Conservation (phyloP, 192 early-diverging fungal genomes). For the Rhizophagus clarus region DNA sequence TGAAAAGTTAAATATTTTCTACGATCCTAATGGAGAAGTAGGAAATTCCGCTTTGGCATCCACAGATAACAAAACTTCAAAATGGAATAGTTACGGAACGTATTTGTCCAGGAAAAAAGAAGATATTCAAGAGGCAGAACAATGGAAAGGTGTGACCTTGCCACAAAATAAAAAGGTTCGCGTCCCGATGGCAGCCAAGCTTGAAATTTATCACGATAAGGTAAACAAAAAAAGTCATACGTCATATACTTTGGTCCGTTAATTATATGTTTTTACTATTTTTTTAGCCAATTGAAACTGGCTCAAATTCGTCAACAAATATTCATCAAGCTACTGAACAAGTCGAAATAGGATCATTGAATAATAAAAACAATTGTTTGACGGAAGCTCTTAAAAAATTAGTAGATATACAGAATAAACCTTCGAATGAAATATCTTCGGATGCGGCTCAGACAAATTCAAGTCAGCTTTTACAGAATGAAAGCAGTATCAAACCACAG, state of each 20-base stretch:
- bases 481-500: too few species aligned
- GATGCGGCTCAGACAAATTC: too few species aligned
- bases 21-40: constrained; percentile 24
- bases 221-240: neutral
- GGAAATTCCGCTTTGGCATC: constrained; percentile 8
- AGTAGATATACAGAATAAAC: neutral
- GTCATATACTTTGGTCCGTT: neutral
- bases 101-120: constrained; percentile 67
- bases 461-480: too few species aligned
- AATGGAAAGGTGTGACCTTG: constrained; percentile 64
- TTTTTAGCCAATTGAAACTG: neutral
- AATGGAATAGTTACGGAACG: constrained; percentile 67
- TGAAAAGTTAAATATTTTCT: constrained; percentile 33
- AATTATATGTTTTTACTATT: neutral
- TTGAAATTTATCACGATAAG: constrained; percentile 41
- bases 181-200: constrained; percentile 6
- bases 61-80: neutral
- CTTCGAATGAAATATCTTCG: neutral
- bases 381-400: neutral
- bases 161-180: neutral
- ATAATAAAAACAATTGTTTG: neutral
- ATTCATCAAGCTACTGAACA: neutral
- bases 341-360: neutral
- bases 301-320: neutral
- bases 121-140: constrained; percentile 59